Base-by-base conservation (phyloP, 345 rosid species). In the Gossypium longicalyx region DNA sequence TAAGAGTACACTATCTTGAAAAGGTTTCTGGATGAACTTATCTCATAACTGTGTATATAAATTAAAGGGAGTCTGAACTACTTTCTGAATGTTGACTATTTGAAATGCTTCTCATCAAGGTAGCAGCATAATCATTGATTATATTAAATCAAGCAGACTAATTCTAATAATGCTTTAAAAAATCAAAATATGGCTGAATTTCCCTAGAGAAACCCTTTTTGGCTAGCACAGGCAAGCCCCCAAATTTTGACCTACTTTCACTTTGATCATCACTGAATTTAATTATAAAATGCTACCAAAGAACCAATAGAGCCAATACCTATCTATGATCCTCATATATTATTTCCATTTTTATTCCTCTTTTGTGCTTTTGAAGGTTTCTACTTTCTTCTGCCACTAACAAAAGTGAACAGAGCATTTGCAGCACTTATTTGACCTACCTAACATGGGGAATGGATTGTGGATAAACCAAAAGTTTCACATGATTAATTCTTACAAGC, bases 371-470 rank as follows among this genome's bases (percentile, higher is more conserved):
- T 63, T 44, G 15, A 72, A 73, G 27, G 77, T 67, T 69, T 47
- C 25, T 25, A 44, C 17, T 51, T 51, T 3, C 27, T 22, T 4
- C 25, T 20, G 9, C 72, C 71, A 64, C 73, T 74, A 53, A 57
- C 58, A 59, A 72, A 83, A 75, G 79, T 52, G 73, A 61, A 7
- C 6, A 66, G 9, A 74, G 44, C 70, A 29, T 70, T 23, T 41
- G 68, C 53, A 58, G 1, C 45, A 3, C 63, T 43, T 56, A n/a
- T 62, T 79, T 81, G 77, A 72, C 71, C 78, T 73, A 51, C 66
- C 72, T 25, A 67, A 67, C 78, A 45, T 67, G 47, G 66, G 66
- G 44, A 47, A 75, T 16, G 34, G 53, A 23, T 53, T 41, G n/a
- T 41, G 60, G 77, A 41, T 52, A 74, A 64, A 53, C 52, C 53